Evolutionary conservation across 106 monocot genomes (phyloP).

Genomic region (Cymbidium sinense): DNA sequence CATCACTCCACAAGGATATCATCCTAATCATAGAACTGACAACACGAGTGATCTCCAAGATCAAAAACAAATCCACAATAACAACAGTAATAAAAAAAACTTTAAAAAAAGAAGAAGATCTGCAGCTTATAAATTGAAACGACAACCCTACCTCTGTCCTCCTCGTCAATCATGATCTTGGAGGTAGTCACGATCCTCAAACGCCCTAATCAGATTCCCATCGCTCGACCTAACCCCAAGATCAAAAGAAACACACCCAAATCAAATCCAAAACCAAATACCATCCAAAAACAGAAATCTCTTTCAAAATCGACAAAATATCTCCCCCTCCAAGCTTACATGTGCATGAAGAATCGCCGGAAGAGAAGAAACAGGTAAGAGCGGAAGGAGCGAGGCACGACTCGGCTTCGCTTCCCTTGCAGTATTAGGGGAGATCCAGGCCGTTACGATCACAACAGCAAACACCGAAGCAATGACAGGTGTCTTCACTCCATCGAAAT

Average conservation of each 20-base stretch:
- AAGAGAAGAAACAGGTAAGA: not conserved
- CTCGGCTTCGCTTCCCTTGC: not conserved
- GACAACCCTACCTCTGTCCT: not conserved
- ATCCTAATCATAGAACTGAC: not conserved
- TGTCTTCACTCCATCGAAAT: no score
- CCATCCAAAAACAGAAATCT: not conserved
- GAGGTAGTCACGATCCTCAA: not conserved
- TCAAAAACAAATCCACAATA: no score
- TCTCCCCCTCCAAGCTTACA: constrained; percentile 1
- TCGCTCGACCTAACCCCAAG: constrained; percentile 2
- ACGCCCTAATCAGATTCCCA: constrained; percentile 1
- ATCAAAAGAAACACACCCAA: not conserved
- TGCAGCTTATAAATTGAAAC: not conserved
- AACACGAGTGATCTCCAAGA: not conserved
- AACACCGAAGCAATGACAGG: not conserved
- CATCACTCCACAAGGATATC: not conserved
- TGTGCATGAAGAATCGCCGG: not conserved
- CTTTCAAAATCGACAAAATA: not conserved
- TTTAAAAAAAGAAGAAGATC: not conserved
- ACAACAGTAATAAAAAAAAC: no score
- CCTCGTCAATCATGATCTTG: constrained; percentile 2
- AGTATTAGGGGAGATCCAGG: not conserved
- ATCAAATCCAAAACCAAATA: not conserved
- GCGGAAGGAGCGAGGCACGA: not conserved
- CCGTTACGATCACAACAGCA: not conserved